Percentiles rank a stretch among this genome's conserved stretches.
Evolutionary conservation across 495 filamentous ascomycete species (phyloP).

Genomic region (Margaritispora aquatica): DNA sequence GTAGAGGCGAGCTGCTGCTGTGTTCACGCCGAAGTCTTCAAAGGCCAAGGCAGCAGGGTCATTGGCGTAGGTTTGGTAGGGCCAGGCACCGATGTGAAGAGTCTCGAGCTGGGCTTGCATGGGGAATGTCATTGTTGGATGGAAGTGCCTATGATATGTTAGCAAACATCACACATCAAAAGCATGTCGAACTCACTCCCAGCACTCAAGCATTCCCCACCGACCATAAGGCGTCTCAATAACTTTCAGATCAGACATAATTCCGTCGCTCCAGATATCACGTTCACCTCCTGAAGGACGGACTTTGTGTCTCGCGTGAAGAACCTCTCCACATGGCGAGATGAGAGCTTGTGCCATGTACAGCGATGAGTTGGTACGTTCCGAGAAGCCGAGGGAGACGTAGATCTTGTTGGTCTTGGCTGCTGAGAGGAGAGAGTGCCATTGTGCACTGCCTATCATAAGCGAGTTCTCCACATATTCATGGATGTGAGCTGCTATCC

Average conservation of each 20-base stretch:
- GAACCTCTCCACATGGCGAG: conserved; percentile 31
- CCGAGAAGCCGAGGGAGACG: conserved; percentile 48
- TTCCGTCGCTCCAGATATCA: background rate
- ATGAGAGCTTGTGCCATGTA: conserved; percentile 54
- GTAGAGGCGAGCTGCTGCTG: background rate
- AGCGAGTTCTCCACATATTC: conserved; percentile 48
- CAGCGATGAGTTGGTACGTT: conserved; percentile 36
- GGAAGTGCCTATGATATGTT: background rate
- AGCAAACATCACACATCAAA: background rate
- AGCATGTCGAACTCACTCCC: conserved; percentile 1
- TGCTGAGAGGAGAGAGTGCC: conserved; percentile 33
- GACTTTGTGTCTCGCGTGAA: background rate
- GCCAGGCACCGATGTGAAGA: background rate
- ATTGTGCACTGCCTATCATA: conserved; percentile 34
- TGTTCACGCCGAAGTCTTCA: background rate
- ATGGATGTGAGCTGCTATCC: background rate
- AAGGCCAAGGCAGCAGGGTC: background rate
- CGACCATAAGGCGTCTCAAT: background rate
- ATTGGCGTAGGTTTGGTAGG: background rate
- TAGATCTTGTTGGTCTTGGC: conserved; percentile 37
- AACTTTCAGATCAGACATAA: background rate
- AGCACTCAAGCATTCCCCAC: background rate
- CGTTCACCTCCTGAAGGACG: background rate
- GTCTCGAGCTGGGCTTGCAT: background rate
- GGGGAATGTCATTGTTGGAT: background rate